A percentile compares a stretch with the other conserved stretches of the same genome.
phyloP scores from a whole-genome alignment of 202 grass and related monocot species.

The Panicum virgatum region DNA sequence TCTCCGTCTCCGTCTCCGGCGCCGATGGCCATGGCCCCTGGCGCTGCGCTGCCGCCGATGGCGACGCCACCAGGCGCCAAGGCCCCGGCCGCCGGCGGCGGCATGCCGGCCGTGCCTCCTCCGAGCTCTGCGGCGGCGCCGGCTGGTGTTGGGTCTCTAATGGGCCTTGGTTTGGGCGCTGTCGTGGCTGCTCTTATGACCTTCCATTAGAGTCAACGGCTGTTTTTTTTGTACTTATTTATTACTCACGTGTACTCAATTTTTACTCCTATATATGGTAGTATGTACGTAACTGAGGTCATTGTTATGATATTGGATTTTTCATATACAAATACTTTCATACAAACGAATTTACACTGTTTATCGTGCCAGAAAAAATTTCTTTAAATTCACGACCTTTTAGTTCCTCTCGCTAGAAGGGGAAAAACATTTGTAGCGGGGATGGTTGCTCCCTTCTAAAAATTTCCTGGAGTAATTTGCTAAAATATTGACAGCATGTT shows the following conservation, averaged over 20 bases:
- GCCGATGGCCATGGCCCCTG: background rate
- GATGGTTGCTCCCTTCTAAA: too few species aligned
- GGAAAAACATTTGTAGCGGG: too few species aligned
- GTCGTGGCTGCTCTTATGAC: slow-evolving; percentile 5
- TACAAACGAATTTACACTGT: too few species aligned
- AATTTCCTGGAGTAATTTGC: too few species aligned
- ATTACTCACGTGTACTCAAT: background rate
- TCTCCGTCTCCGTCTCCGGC: background rate
- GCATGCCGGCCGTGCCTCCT: background rate
- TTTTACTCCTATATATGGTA: background rate
- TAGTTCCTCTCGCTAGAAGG: too few species aligned
- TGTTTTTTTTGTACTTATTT: background rate
- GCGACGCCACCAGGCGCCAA: background rate
- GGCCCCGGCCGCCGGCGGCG: background rate
- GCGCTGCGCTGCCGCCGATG: background rate
- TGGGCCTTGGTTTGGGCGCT: background rate
- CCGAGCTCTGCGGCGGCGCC: slow-evolving; percentile 5
- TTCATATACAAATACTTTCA: background rate
- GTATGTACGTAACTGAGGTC: background rate
- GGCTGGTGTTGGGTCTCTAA: background rate
- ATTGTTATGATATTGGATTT: background rate
- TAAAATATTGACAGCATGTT: too few species aligned
- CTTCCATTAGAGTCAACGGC: background rate
- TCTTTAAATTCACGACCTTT: too few species aligned
- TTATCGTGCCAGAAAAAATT: too few species aligned